Evolutionary conservation across 2,329 filamentous ascomycete species (phyloP).

Genomic region (Niveomyces coronatus): DNA sequence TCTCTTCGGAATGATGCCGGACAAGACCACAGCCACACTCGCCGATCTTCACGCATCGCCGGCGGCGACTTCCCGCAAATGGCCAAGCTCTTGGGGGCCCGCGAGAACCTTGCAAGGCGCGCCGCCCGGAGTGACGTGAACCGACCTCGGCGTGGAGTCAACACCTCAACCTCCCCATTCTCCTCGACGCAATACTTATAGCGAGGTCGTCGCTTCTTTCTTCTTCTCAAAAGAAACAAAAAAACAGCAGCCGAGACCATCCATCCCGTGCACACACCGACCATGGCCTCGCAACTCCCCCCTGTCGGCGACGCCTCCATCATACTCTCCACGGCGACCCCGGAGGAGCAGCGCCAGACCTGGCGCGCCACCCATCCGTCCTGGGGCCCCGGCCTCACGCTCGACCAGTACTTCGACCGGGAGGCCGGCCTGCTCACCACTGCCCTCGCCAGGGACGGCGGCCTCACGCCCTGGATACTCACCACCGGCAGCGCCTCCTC

Average conservation of each 20-base stretch:
- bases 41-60: too few species aligned
- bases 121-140: too few species aligned
- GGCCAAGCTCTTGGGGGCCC: too few species aligned
- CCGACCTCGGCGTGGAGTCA: too few species aligned
- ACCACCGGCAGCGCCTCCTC: conserved; percentile 38
- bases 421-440: conserved; percentile 48
- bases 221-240: too few species aligned
- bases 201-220: neutral
- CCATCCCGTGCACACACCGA: conserved; percentile 1
- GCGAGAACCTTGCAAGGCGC: too few species aligned
- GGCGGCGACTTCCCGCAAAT: too few species aligned
- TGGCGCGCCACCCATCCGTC: conserved; percentile 45
- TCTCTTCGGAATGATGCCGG: too few species aligned
- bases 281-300: conserved; percentile 7
- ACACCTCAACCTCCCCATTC: neutral
- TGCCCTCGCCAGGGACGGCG: conserved; percentile 46
- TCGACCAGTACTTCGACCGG: conserved; percentile 47
- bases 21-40: too few species aligned
- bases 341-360: conserved; percentile 40
- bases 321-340: conserved; percentile 45
- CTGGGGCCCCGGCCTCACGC: conserved; percentile 49
- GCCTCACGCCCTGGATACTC: conserved; percentile 55
- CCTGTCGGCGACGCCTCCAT: conserved; percentile 14
- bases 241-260: too few species aligned
- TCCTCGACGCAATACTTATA: too few species aligned